These are phyloP conservation scores for Rosa chinensis DNA, from an alignment of 306 rosid species.

Conservation along the genomic window DNA sequence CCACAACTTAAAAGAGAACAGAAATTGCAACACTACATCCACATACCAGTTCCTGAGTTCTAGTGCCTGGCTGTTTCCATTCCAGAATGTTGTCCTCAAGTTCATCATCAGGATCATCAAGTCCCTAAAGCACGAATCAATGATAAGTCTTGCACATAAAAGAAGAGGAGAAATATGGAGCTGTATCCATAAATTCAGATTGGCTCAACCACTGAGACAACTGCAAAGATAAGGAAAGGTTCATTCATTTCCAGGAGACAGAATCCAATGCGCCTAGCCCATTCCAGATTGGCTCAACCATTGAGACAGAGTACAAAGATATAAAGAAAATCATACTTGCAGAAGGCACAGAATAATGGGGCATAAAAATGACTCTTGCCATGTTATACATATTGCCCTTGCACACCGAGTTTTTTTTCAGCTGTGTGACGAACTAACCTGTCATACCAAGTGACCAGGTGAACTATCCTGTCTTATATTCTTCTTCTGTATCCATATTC, in stretches of 20 bases:
- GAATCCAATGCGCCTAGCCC: too few species aligned
- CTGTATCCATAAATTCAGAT: not conserved
- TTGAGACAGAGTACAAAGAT: not conserved
- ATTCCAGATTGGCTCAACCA: not conserved
- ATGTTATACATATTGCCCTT: too few species aligned
- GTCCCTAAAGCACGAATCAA: slow-evolving; percentile 29
- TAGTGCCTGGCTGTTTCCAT: slow-evolving; percentile 18
- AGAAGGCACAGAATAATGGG: too few species aligned
- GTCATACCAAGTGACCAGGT: too few species aligned
- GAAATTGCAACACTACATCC: too few species aligned
- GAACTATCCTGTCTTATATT: not conserved
- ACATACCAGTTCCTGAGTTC: slow-evolving; percentile 21
- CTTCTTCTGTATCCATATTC: not conserved
- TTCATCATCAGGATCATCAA: slow-evolving; percentile 31
- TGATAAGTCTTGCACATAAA: not conserved
- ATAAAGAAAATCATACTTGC: not conserved
- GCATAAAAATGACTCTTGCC: too few species aligned
- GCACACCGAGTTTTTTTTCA: too few species aligned
- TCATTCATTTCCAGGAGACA: too few species aligned
- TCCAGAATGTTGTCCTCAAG: slow-evolving; percentile 30
- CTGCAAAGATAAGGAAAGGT: too few species aligned
- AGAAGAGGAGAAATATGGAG: not conserved
- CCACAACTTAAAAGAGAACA: too few species aligned
- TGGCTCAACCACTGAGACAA: not conserved
- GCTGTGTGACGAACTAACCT: too few species aligned